Percentiles rank a stretch among this genome's conserved stretches.
Evolutionary conservation across 148 eudicot species (phyloP).

Genomic region (Gaultheria prostrata): DNA sequence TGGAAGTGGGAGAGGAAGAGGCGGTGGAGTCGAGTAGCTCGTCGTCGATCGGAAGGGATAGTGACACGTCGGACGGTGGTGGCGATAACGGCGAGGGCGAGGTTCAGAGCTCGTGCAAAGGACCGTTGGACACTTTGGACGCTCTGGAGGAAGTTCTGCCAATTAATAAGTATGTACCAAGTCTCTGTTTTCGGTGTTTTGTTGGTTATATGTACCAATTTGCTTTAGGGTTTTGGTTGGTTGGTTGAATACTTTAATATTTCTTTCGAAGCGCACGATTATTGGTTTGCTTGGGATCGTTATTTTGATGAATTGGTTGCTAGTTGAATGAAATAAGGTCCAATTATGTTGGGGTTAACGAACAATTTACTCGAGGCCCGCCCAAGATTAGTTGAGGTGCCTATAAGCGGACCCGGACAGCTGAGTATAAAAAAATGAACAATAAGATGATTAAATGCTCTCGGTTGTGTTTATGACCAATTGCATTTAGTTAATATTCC

Average conservation of each 20-base stretch:
- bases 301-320: not conserved
- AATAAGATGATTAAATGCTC: no score
- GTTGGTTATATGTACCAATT: conserved; percentile 22
- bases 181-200: not conserved
- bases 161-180: conserved; percentile 41
- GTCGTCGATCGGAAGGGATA: conserved; percentile 58
- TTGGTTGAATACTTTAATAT: not conserved
- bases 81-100: conserved; percentile 40
- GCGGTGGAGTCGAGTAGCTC: conserved; percentile 31
- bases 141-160: conserved; percentile 53
- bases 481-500: no score
- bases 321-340: not conserved
- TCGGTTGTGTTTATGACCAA: no score
- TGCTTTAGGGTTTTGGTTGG: not conserved
- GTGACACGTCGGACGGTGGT: conserved; percentile 36
- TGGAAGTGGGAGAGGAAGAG: conserved; percentile 17
- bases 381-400: no score
- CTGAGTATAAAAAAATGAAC: no score
- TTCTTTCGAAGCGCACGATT: not conserved
- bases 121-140: conserved; percentile 42
- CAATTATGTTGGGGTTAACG: not conserved
- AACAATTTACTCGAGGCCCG: not conserved
- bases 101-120: conserved; percentile 49
- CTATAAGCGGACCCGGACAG: no score
- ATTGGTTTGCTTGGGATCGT: not conserved